These are phyloP conservation scores for Lachancea fermentati DNA, from an alignment of 805 yeast species.

Conservation along the genomic window DNA sequence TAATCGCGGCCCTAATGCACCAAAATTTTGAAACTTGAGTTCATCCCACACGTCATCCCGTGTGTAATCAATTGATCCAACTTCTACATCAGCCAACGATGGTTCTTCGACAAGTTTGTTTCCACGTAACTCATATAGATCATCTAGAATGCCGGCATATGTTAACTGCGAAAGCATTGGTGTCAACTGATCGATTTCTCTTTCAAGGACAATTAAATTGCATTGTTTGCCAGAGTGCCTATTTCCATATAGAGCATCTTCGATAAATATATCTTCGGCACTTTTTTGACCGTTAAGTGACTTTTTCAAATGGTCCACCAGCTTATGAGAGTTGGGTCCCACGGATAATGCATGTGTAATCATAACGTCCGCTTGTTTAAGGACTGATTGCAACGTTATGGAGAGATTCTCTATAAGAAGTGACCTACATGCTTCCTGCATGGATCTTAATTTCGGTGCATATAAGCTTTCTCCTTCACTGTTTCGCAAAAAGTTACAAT, in stretches of 20 bases:
- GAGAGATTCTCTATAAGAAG: conserved; percentile 27
- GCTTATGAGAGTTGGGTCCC: conserved; percentile 21
- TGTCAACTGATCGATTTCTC: conserved; percentile 69
- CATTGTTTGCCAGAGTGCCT: conserved; percentile 45
- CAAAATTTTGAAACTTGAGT: conserved; percentile 66
- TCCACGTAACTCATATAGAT: conserved; percentile 44
- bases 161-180: conserved; percentile 72
- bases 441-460: conserved; percentile 16
- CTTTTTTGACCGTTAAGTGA: conserved; percentile 12
- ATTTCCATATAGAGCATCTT: conserved; percentile 28
- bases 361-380: conserved; percentile 19
- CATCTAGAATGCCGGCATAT: conserved; percentile 78
- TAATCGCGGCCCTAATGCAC: conserved; percentile 67
- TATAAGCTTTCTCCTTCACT: conserved; percentile 24
- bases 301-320: conserved; percentile 17
- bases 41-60: conserved; percentile 32
- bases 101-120: conserved; percentile 5
- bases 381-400: conserved; percentile 18
- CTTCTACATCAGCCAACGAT: conserved; percentile 23
- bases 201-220: conserved; percentile 73
- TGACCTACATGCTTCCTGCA: conserved; percentile 22
- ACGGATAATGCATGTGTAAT: conserved; percentile 25
- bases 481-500: conserved; percentile 21
- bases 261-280: conserved; percentile 19
- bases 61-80: conserved; percentile 13